Conservation (phyloP, 345 rosid genomes). For the Microthlaspi erraticum region DNA sequence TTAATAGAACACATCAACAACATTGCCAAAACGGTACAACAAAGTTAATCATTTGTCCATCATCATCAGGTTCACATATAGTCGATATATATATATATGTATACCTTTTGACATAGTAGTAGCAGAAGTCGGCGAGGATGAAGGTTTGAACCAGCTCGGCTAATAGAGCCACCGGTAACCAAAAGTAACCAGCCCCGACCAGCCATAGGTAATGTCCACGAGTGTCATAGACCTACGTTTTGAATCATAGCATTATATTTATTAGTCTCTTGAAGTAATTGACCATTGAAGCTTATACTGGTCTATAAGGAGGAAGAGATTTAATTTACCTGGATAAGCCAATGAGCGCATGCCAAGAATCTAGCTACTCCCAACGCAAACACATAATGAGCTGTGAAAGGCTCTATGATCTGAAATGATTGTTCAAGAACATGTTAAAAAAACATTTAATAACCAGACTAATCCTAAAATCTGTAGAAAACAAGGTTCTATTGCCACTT, state of each 20-base stretch:
- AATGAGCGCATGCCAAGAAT: conserved; percentile 78
- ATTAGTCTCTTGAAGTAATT: neutral
- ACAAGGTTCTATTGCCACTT: neutral
- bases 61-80: neutral
- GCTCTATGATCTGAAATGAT: conserved; percentile 74
- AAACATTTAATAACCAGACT: no score
- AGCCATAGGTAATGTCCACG: conserved; percentile 56
- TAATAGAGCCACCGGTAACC: conserved; percentile 66
- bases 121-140: conserved; percentile 86
- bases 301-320: neutral
- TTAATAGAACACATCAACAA: conserved; percentile 19
- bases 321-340: conserved; percentile 70
- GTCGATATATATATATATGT: no score
- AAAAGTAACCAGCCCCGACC: conserved; percentile 59
- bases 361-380: conserved; percentile 81
- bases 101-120: conserved; percentile 81
- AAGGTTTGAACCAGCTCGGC: conserved; percentile 84
- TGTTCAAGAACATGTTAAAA: conserved; percentile 21
- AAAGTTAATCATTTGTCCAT: neutral
- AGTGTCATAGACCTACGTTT: conserved; percentile 58
- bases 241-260: conserved; percentile 2
- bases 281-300: conserved; percentile 2
- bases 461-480: neutral
- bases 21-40: conserved; percentile 9
- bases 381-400: conserved; percentile 83